Percentiles rank a stretch among this genome's conserved stretches.
phyloP scores from a whole-genome alignment of 345 rosid species.

The Clausena lansium region DNA sequence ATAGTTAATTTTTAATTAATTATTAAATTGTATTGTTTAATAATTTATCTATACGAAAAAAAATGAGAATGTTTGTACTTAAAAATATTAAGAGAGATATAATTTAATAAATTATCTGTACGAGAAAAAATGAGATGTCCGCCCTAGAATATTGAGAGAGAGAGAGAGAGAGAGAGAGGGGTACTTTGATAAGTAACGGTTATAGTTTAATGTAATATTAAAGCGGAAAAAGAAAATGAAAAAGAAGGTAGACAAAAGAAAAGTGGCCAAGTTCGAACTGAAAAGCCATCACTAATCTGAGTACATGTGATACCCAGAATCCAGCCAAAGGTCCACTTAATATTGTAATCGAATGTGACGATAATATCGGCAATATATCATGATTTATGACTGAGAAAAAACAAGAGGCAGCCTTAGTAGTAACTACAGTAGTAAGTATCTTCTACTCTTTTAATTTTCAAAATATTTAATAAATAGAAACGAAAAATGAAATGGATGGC shows the following conservation, averaged over 20 bases:
- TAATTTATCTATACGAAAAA: too few relatives aligned
- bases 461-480: background rate
- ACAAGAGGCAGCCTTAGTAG: background rate
- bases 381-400: background rate
- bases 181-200: too few relatives aligned
- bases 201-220: too few relatives aligned
- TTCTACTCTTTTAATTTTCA: background rate
- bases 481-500: slow-evolving; percentile 33
- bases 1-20: too few relatives aligned
- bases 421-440: too few relatives aligned
- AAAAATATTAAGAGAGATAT: too few relatives aligned
- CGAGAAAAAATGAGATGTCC: too few relatives aligned
- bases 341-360: slow-evolving; percentile 1
- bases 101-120: too few relatives aligned
- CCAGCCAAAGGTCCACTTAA: background rate
- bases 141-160: too few relatives aligned
- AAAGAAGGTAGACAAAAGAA: background rate
- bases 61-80: too few relatives aligned
- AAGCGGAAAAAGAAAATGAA: background rate
- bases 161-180: too few relatives aligned
- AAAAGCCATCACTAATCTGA: slow-evolving; percentile 10
- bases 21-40: too few relatives aligned
- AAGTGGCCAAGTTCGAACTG: slow-evolving; percentile 10
- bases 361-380: background rate
- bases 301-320: slow-evolving; percentile 26